Percentiles rank a stretch among this genome's conserved stretches.
Evolutionary conservation across 2,329 filamentous ascomycete genomes (phyloP).

Genomic region (Fusarium domesticum): DNA sequence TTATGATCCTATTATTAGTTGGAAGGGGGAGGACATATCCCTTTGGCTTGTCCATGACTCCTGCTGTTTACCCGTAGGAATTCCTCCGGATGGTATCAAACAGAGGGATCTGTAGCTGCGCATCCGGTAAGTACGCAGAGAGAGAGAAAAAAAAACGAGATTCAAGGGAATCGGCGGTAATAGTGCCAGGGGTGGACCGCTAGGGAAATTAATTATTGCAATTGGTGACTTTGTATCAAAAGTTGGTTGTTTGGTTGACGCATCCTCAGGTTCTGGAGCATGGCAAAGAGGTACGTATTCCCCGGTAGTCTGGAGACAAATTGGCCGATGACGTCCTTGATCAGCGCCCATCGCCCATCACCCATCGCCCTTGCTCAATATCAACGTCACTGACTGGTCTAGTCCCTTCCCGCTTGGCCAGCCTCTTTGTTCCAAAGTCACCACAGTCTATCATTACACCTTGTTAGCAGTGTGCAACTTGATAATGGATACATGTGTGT

Average conservation of each 20-base stretch:
- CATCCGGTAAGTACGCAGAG: not conserved
- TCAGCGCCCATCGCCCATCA: constrained; percentile 22
- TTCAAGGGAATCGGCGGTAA: not conserved
- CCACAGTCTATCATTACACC: not conserved
- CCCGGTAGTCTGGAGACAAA: constrained; percentile 7
- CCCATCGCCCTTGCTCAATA: constrained; percentile 34
- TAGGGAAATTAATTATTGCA: not conserved
- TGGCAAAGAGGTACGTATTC: not conserved
- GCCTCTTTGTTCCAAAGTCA: not conserved
- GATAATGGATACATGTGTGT: not conserved
- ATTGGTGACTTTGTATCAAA: not conserved
- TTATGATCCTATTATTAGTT: not conserved
- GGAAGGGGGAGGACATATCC: not conserved
- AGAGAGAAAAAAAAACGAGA: not conserved
- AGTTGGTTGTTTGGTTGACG: not conserved
- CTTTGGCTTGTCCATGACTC: constrained; percentile 8
- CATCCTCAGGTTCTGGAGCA: not conserved
- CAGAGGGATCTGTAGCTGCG: constrained; percentile 1
- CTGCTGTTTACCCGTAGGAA: constrained; percentile 19
- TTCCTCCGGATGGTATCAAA: constrained; percentile 9
- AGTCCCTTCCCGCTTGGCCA: constrained; percentile 13
- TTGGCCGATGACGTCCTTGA: constrained; percentile 36
- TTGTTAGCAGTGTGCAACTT: constrained; percentile 3
- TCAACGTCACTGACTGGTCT: constrained; percentile 36
- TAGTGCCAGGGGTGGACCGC: not conserved